These are phyloP conservation scores for Anethum foeniculum DNA, from an alignment of 140 eudicot species.

Conservation along the genomic window DNA sequence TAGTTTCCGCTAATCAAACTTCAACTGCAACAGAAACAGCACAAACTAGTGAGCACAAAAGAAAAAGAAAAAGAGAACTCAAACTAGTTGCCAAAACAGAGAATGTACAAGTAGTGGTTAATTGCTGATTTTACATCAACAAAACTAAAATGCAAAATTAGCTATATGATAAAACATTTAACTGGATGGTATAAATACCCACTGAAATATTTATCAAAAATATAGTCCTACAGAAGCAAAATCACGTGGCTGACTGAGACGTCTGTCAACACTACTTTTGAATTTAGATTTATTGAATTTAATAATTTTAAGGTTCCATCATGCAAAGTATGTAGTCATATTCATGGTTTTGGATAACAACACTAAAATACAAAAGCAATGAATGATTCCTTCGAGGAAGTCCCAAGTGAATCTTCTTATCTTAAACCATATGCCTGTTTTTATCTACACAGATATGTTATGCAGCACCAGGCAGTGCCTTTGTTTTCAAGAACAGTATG, in stretches of 20 bases:
- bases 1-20: background rate
- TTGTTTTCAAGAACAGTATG: slow-evolving; percentile 27
- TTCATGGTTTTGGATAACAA: background rate
- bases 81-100: background rate
- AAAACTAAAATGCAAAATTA: background rate
- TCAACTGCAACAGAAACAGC: background rate
- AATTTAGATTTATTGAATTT: background rate
- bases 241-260: background rate
- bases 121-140: background rate
- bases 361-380: background rate
- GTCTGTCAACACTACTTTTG: background rate
- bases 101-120: background rate
- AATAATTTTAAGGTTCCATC: too few species aligned
- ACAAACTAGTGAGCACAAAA: background rate
- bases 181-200: background rate
- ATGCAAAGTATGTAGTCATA: background rate
- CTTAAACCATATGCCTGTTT: background rate
- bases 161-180: too few species aligned
- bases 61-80: too few species aligned
- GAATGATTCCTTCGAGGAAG: slow-evolving; percentile 1
- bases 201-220: background rate
- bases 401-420: background rate
- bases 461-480: slow-evolving; percentile 3
- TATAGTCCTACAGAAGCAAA: background rate
- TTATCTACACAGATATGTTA: background rate